These are phyloP conservation scores for Botryosphaeria dothidea DNA, from an alignment of 2,329 filamentous ascomycete genomes.

Conservation along the genomic window DNA sequence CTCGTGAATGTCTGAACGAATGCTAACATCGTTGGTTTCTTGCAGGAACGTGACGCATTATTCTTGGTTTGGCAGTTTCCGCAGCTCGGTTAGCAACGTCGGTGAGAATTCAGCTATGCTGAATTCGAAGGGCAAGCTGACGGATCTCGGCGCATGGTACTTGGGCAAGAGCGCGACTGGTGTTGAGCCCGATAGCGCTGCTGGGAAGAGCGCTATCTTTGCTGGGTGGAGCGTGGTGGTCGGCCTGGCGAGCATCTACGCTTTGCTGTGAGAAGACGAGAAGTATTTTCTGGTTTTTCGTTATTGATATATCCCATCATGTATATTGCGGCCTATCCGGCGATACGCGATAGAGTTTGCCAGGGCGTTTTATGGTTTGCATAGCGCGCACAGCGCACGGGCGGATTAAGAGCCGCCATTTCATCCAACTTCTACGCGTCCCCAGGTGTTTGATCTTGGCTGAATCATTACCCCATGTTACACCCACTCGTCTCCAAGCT, in stretches of 20 bases:
- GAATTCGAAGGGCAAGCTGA: constrained; percentile 66
- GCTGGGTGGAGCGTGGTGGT: constrained; percentile 23
- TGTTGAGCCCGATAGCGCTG: constrained; percentile 36
- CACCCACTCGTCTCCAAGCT: not conserved
- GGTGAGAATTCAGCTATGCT: constrained; percentile 73
- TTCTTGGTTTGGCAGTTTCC: constrained; percentile 75
- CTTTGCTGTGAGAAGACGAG: constrained; percentile 3
- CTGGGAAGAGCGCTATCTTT: constrained; percentile 16
- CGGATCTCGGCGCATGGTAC: constrained; percentile 77
- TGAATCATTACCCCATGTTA: not conserved
- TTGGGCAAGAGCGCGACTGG: constrained; percentile 55
- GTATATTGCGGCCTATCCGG: not conserved
- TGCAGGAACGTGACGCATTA: constrained; percentile 63
- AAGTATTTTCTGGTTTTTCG: not conserved
- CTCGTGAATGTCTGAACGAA: not conserved
- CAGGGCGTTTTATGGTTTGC: not conserved
- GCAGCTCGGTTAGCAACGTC: constrained; percentile 69
- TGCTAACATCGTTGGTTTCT: not conserved
- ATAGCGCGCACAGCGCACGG: not conserved
- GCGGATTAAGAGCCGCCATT: not conserved
- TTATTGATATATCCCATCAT: not conserved
- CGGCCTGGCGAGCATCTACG: constrained; percentile 6
- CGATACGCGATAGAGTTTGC: not conserved
- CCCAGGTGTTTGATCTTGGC: not conserved
- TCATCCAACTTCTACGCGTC: not conserved